Percentiles rank a stretch among this genome's conserved stretches.
Conservation (phyloP, 2,329 filamentous ascomycete genomes). For the Exophiala viscosa region DNA sequence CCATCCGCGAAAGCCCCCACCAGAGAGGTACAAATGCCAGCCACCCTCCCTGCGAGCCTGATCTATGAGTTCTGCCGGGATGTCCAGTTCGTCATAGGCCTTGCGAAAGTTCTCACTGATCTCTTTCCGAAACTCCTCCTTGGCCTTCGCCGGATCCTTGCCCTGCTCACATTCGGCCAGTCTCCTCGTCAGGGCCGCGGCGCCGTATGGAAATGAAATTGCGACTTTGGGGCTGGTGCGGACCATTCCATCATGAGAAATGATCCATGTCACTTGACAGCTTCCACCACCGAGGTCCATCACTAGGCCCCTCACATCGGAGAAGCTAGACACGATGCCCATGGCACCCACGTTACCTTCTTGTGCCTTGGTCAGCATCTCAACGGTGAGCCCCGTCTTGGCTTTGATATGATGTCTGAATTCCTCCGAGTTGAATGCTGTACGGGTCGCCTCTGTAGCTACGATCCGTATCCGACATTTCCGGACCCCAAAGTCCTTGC, state of each 20-base stretch:
- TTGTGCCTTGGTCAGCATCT: constrained; percentile 70
- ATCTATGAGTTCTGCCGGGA: constrained; percentile 54
- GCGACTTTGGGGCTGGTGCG: constrained; percentile 52
- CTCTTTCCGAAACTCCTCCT: constrained; percentile 30
- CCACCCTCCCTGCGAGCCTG: constrained; percentile 45
- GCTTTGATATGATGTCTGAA: constrained; percentile 63
- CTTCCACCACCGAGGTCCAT: constrained; percentile 67
- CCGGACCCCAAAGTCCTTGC: constrained; percentile 65
- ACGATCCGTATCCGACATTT: constrained; percentile 65
- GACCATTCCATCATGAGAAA: constrained; percentile 48
- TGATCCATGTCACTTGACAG: constrained; percentile 66
- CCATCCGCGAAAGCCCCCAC: constrained; percentile 55
- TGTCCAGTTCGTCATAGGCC: constrained; percentile 54
- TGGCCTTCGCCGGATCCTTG: constrained; percentile 39
- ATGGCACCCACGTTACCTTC: constrained; percentile 80
- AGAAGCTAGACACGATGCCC: constrained; percentile 73
- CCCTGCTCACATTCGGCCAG: constrained; percentile 48
- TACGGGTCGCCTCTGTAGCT: constrained; percentile 87
- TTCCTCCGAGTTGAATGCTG: constrained; percentile 67
- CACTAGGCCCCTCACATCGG: constrained; percentile 67
- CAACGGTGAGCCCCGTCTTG: constrained; percentile 63
- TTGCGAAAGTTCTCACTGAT: constrained; percentile 57
- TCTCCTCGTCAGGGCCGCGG: constrained; percentile 59
- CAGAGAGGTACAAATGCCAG: constrained; percentile 76
- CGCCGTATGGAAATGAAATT: constrained; percentile 66